A percentile compares a stretch with the other conserved stretches of the same genome.
Conservation (phyloP, 1,284 basidiomycete species). For the Cystobasidium sp. region DNA sequence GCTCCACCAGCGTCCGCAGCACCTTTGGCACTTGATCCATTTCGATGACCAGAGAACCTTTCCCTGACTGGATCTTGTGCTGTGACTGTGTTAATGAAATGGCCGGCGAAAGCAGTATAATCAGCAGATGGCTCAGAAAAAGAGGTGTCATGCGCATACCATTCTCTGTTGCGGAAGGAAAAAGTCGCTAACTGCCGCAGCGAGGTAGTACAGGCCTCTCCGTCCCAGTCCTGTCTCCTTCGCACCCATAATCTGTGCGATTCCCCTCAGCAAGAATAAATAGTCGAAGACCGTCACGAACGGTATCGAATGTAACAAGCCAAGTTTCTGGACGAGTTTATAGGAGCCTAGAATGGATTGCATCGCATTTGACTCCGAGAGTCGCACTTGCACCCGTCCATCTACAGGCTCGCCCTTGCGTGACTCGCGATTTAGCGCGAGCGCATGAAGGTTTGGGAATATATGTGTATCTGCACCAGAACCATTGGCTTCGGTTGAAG, state of each 20-base stretch:
- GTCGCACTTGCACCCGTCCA: constrained; percentile 48
- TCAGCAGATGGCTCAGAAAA: background rate
- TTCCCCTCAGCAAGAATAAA: constrained; percentile 83
- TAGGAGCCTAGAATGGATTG: constrained; percentile 77
- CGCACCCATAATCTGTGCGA: constrained; percentile 64
- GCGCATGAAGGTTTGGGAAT: constrained; percentile 2
- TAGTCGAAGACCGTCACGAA: constrained; percentile 98
- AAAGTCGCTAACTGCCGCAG: constrained; percentile 97
- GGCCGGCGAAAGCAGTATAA: background rate
- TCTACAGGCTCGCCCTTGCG: background rate
- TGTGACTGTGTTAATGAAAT: constrained; percentile 68
- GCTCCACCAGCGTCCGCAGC: constrained; percentile 84
- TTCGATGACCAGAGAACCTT: constrained; percentile 87
- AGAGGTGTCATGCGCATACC: constrained; percentile 59
- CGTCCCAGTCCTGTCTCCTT: constrained; percentile 71
- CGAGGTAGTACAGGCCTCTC: constrained; percentile 89
- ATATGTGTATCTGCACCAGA: constrained; percentile 26
- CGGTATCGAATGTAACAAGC: constrained; percentile 78
- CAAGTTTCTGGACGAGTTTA: constrained; percentile 74
- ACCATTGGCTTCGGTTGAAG: background rate
- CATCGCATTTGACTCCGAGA: constrained; percentile 60
- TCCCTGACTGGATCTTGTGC: constrained; percentile 97
- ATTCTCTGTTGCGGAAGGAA: constrained; percentile 89
- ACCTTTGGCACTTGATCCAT: constrained; percentile 99
- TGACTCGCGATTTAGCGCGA: constrained; percentile 7